Conservation (phyloP, 192 early-diverging fungal genomes). For the Linnemannia hyalina region DNA sequence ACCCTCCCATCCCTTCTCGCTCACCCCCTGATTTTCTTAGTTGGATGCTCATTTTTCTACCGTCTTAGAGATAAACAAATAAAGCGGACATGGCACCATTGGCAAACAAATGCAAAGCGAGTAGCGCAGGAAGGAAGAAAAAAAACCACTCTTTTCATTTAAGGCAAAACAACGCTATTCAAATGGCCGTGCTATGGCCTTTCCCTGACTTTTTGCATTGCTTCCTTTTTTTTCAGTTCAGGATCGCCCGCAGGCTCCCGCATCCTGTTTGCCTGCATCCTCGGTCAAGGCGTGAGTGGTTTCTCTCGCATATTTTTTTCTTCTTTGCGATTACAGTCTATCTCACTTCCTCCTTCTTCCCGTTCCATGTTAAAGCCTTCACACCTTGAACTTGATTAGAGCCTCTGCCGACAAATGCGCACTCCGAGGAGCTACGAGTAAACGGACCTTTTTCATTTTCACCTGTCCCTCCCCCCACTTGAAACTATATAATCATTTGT, state of each 20-base stretch:
- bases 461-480: background rate
- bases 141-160: slow-evolving; percentile 3
- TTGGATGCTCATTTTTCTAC: background rate
- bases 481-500: background rate
- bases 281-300: background rate
- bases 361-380: background rate
- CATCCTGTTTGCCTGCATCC: background rate
- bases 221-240: background rate
- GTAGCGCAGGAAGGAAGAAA: background rate
- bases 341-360: background rate
- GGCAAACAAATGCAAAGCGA: background rate
- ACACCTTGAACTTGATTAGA: background rate
- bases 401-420: background rate
- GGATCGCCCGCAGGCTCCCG: slow-evolving; percentile 3
- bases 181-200: background rate
- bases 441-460: background rate
- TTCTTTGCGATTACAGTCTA: background rate
- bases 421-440: background rate
- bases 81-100: background rate
- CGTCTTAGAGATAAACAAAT: background rate
- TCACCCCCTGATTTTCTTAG: background rate
- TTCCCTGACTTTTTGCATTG: background rate
- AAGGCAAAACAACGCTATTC: background rate
- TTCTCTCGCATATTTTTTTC: background rate
- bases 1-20: background rate